Evolutionary conservation across 2,329 filamentous ascomycete species (phyloP), one percentile per base, ranked within the genome.

Genomic region (Exserohilum rostratum): DNA sequence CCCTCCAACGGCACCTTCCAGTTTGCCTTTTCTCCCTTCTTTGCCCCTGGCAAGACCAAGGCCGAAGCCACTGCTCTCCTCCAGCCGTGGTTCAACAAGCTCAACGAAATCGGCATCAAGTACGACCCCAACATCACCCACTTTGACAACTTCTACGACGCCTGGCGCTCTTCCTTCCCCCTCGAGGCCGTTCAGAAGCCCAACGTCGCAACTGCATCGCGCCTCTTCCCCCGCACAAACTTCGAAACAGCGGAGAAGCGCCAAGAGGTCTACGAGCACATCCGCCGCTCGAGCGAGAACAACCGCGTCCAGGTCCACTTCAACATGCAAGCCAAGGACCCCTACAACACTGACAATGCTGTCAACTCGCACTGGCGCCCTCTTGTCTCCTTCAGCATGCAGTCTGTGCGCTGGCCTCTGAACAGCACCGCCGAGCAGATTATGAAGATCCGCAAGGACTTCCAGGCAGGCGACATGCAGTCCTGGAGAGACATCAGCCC

Each of bases 11-110:
- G 69, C 12, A 66, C 70, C 50, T 68, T 72, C 49, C 58, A 61
- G 1, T 74, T 75, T 52, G 59, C 63, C 11, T 74, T 75, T 62
- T 67, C 63, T 0, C 72, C 72, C 11, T 74, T 73, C 58, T 73
- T 73, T 52, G 72, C 72, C 1, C 68, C 72, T 0, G 67, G 67
- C 50, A 71, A 74, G 34, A 70, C 70, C 1, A 53, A 69, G 13
- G 61, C 64, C 1, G 50, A 73, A 57, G 69, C 71, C 4, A 60
- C 67, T 15, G 64, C 68, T 1, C 58, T 73, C 7, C 55, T 74
- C 0, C 63, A 72, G 47, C 72, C 71, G 6, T 73, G 66, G 67
- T 69, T 74, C 54, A 64, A 46, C 34, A 64, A 65, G 29, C 65
- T 74, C 33, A 58, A 62, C 29, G 57, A 61, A 11, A 63, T 73